Base-by-base conservation (phyloP, 495 filamentous ascomycete species). In the Zalerion maritima region DNA sequence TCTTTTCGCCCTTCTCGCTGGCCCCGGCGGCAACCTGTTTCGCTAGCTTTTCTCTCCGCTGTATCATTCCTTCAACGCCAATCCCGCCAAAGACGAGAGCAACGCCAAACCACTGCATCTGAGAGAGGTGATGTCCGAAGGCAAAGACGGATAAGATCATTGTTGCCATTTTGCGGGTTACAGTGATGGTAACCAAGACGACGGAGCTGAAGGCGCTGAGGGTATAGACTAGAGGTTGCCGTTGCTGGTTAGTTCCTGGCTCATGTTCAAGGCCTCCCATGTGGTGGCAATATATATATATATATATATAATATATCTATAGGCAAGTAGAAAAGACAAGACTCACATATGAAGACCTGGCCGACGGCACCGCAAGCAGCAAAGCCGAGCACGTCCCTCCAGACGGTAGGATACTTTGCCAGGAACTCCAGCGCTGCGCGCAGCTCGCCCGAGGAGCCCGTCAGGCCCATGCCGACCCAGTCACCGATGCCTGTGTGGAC, bases 131-230 rank as follows among this genome's bases (percentile, higher is more conserved):
- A 49, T 97, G 91, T 17, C 91, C 89, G 54, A 94, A 97, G 62
- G 80, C 83, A 29, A 96, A 61, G 15, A 97, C 89, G 36, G 79
- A 87, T 24, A 97, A 65, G 36, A 96, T 79, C 89, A 97, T 97
- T 35, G 85, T 94, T 47, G 94, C 66, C 91, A 97, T 97, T 60
- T 97, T 97, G 39, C 89, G 66, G 24, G 89, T 97, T 7, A 97
- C 89, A 2, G 86, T 97, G 0, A 97, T 84, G 6, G 89, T 97
- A 8, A 94, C 89, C 16, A 97, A 73, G 28, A 96, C 65, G 32
- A 97, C 63, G 6, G 78, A 85, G 19, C 81, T 89, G 58, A 97
- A 97, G 21, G 76, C 76, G 9, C 81, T 77, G 20, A 97, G 68
- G 0, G 91, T 94, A 57, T 93, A 85, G 66, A 94, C 72, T 81